phyloP scores from a whole-genome alignment of 2,329 filamentous ascomycete genomes.

The Fusarium temperatum region DNA sequence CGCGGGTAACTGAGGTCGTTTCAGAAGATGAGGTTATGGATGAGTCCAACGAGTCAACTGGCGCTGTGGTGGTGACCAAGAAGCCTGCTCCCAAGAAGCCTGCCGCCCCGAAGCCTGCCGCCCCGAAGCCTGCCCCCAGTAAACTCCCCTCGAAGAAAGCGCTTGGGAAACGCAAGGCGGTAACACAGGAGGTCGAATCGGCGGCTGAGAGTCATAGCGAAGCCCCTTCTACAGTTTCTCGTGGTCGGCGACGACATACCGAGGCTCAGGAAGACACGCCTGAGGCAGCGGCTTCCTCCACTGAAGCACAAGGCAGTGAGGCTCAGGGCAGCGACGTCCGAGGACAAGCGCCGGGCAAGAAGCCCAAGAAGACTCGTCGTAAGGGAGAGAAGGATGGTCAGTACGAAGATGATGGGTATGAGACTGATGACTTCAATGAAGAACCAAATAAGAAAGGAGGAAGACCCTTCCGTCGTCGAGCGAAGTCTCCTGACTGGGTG shows the following conservation, averaged over 20 bases:
- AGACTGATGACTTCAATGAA: conserved; percentile 6
- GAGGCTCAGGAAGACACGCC: not conserved
- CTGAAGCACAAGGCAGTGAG: not conserved
- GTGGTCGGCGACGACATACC: not conserved
- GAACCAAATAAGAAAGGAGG: not conserved
- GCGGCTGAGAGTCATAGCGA: not conserved
- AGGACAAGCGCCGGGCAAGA: not conserved
- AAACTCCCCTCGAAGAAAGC: not conserved
- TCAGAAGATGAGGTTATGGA: not conserved
- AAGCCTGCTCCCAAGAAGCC: not conserved
- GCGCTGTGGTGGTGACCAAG: not conserved
- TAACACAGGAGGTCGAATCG: not conserved
- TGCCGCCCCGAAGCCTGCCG: not conserved
- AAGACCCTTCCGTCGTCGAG: conserved; percentile 1
- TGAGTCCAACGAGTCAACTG: not conserved
- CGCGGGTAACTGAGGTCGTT: not conserved
- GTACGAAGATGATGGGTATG: conserved; percentile 7
- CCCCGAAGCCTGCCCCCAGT: not conserved
- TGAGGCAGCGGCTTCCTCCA: not conserved
- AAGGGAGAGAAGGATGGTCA: not conserved
- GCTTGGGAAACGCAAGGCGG: not conserved
- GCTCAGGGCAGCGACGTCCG: conserved; percentile 1
- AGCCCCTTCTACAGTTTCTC: conserved; percentile 1
- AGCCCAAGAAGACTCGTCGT: not conserved
- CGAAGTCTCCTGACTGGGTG: conserved; percentile 42